Evolutionary conservation across 495 filamentous ascomycete species (phyloP).

Genomic region (Apiosordaria backusii): DNA sequence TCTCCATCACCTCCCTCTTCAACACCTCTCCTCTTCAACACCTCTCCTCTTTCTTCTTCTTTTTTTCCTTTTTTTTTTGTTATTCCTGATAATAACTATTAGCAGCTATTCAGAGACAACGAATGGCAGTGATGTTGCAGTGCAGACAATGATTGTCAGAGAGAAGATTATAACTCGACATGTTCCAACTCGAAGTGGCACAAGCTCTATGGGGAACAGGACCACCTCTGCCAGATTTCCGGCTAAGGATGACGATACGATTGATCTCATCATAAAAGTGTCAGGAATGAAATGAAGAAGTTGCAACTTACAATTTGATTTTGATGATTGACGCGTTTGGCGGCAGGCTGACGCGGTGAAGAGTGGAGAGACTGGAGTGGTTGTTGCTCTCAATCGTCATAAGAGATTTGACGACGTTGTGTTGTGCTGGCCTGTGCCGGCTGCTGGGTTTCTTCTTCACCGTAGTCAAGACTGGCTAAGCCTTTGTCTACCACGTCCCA

Average conservation of each 20-base stretch:
- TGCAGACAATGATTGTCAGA: conserved; percentile 41
- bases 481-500: conserved; percentile 56
- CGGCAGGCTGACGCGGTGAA: neutral
- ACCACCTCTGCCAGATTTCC: conserved; percentile 39
- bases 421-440: conserved; percentile 23
- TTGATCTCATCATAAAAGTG: conserved; percentile 53
- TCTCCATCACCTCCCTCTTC: neutral
- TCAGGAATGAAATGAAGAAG: conserved; percentile 8
- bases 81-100: conserved; percentile 4
- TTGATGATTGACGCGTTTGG: neutral
- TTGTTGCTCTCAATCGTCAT: conserved; percentile 42
- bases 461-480: conserved; percentile 51
- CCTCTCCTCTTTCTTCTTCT: neutral
- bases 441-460: conserved; percentile 34
- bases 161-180: conserved; percentile 62
- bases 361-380: neutral
- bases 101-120: neutral
- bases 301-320: conserved; percentile 17
- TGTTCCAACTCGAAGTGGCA: conserved; percentile 35
- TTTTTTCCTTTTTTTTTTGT: neutral
- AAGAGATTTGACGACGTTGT: conserved; percentile 47
- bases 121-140: neutral
- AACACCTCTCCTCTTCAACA: neutral
- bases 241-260: conserved; percentile 70
- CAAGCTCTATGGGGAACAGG: conserved; percentile 27